Base-by-base conservation (phyloP, 805 yeast genomes). In the Citeromyces nyonsensis region DNA sequence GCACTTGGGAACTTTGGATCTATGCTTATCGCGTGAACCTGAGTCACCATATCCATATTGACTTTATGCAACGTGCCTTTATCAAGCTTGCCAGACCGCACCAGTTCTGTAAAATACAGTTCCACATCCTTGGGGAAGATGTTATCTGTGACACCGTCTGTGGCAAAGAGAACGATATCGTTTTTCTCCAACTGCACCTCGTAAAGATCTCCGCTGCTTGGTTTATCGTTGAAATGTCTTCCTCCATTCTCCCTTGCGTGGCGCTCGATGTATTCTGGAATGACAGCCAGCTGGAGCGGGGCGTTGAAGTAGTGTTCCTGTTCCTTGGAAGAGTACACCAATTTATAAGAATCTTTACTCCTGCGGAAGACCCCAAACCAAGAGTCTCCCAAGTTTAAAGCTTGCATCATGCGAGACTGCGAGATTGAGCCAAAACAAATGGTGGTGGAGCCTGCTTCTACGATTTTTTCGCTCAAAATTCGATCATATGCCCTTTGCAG, bases 81-180 rank as follows among this genome's bases (percentile, higher is more conserved):
- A 15, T 24, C 18, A 6, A 36, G 12, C 15, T 10, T 14, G 5
- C 8, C 13, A 12, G 26, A 34, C 32, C 10, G 37, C 34, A 32
- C 49, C 33, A 54, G 57, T 43, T 82, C 86, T 29, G 63, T 66
- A 36, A 86, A 62, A 40, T 67, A 79, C 11, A 69, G 47, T 45
- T 73, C 83, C 33, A 83, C 73, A 45, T 84, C 95, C 29, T 70
- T 69, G 2, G 76, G 61, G 10, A 69, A 63, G 26, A 88, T 69
- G 49, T 88, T 88, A 52, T 88, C 98, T 20, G 82, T 74, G 31
- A 88, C 78, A 22, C 98, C 98, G 55, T 88, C 98, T 0, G 96
- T 84, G 27, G 94, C 93, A 47, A 88, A 75, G 33, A 91, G 49
- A 4, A 88, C 68, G 12, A 91, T 57, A 50, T 88, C 98, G 32